Conservation (phyloP, 1,284 basidiomycete genomes). For the Cryptococcus sp. region DNA sequence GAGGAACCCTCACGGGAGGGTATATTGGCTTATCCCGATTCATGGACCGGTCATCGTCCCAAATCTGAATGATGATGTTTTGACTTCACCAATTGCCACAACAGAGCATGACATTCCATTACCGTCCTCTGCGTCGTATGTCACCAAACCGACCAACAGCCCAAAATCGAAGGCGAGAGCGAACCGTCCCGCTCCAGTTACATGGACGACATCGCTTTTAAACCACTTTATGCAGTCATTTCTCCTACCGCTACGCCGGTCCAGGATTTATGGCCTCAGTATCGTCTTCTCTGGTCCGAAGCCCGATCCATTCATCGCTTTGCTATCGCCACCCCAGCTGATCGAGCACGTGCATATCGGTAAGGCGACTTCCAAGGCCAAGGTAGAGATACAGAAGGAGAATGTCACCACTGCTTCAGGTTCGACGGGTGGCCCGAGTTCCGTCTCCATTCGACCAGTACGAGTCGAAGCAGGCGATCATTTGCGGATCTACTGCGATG, state of each 20-base stretch:
- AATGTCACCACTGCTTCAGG: neutral
- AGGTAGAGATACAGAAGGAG: neutral
- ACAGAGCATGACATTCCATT: neutral
- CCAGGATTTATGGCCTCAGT: constrained; percentile 8
- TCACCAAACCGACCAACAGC: neutral
- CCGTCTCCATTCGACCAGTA: constrained; percentile 4
- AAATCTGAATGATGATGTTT: constrained; percentile 7
- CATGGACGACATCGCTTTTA: constrained; percentile 24
- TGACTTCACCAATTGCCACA: neutral
- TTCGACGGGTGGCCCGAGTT: neutral
- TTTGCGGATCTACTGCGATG: constrained; percentile 35
- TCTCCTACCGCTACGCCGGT: constrained; percentile 17
- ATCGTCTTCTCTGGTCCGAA: constrained; percentile 28
- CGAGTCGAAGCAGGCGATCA: constrained; percentile 38
- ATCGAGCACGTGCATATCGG: constrained; percentile 4
- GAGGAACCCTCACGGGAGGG: constrained; percentile 10
- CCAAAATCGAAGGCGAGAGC: neutral
- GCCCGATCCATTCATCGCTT: constrained; percentile 33
- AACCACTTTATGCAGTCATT: constrained; percentile 13
- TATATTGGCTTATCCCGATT: constrained; percentile 39
- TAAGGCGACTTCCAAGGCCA: neutral
- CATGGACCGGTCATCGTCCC: constrained; percentile 35
- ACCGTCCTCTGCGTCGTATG: neutral
- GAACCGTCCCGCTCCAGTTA: constrained; percentile 8
- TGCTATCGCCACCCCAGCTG: constrained; percentile 9